Conservation (phyloP, 345 rosid species). For the Cardamine resedifolia region DNA sequence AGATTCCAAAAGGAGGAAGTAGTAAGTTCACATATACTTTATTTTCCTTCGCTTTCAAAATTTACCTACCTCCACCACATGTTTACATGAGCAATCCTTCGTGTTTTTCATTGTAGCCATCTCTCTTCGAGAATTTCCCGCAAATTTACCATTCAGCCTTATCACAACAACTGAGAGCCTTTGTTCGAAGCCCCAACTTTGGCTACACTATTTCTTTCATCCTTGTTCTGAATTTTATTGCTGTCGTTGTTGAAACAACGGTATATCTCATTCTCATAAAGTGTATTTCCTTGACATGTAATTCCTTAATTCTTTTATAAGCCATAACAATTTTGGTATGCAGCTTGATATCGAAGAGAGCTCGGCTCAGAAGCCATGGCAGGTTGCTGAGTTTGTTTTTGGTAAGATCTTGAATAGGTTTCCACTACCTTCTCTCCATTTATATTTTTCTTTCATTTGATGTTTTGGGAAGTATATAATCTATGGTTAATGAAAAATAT, state of each 20-base stretch:
- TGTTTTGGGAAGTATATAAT: background rate
- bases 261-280: conserved; percentile 43
- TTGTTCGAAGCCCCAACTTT: conserved; percentile 67
- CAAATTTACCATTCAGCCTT: conserved; percentile 60
- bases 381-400: conserved; percentile 76
- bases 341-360: conserved; percentile 96
- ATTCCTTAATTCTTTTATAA: background rate
- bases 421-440: conserved; percentile 9
- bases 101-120: conserved; percentile 57
- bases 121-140: conserved; percentile 65
- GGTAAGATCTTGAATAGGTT: conserved; percentile 54
- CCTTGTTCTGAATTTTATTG: conserved; percentile 74
- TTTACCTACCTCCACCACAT: conserved; percentile 52
- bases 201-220: conserved; percentile 69
- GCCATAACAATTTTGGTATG: conserved; percentile 1
- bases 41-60: conserved; percentile 25
- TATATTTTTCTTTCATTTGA: background rate
- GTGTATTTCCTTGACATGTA: background rate
- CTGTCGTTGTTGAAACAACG: conserved; percentile 92
- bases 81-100: conserved; percentile 20
- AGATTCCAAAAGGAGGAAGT: conserved; percentile 87
- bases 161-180: conserved; percentile 71
- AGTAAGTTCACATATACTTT: conserved; percentile 52
- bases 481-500: background rate
- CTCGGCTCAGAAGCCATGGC: conserved; percentile 88